These are phyloP conservation scores for Phlyctochytrium arcticum DNA, from an alignment of 192 early-diverging fungal genomes.

Conservation along the genomic window DNA sequence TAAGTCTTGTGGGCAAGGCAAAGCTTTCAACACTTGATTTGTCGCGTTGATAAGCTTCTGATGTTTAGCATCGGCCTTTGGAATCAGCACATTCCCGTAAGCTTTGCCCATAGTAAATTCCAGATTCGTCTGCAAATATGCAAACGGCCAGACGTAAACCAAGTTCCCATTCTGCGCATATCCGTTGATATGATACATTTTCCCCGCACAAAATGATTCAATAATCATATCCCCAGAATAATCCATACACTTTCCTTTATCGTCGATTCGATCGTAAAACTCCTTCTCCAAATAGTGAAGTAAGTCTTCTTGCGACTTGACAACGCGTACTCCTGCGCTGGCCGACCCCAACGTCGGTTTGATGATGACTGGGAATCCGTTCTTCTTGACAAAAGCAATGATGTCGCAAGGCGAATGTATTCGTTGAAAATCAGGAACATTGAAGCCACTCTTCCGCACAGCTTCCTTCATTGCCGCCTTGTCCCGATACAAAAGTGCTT, in stretches of 20 bases:
- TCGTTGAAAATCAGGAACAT: conserved; percentile 28
- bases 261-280: conserved; percentile 27
- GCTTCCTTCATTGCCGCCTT: conserved; percentile 35
- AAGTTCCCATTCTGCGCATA: conserved; percentile 29
- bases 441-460: conserved; percentile 14
- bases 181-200: conserved; percentile 47
- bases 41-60: conserved; percentile 19
- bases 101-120: conserved; percentile 36
- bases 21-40: conserved; percentile 17
- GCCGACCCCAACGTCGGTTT: conserved; percentile 39
- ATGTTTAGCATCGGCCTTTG: conserved; percentile 12
- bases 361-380: conserved; percentile 31
- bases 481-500: conserved; percentile 32
- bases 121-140: conserved; percentile 39
- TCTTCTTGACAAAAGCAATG: conserved; percentile 13
- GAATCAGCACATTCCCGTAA: conserved; percentile 47
- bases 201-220: conserved; percentile 28
- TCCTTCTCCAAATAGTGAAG: conserved; percentile 24
- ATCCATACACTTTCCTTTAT: conserved; percentile 26
- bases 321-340: conserved; percentile 28
- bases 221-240: conserved; percentile 37
- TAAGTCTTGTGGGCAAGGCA: conserved; percentile 26
- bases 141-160: conserved; percentile 38
- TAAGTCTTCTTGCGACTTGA: conserved; percentile 15
- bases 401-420: conserved; percentile 29